Evolutionary conservation across 768 basidiomycete genomes (phyloP).

Genomic region (Suillus subluteus): DNA sequence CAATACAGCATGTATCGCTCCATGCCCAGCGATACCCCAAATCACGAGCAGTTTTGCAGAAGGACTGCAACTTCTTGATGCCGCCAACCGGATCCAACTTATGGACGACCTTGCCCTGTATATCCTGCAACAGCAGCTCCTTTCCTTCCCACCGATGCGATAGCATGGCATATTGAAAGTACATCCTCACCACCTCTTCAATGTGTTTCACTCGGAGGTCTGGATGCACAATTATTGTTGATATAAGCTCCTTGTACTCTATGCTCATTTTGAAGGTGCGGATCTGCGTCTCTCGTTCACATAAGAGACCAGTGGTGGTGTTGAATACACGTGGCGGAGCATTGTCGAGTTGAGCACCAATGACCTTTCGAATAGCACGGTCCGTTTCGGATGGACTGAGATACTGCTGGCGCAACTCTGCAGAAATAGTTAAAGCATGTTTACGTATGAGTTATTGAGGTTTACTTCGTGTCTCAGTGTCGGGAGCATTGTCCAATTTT

Average conservation of each 20-base stretch:
- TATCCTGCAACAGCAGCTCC: too few relatives aligned
- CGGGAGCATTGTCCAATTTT: not conserved
- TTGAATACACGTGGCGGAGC: not conserved
- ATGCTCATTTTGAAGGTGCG: not conserved
- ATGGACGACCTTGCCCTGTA: not conserved
- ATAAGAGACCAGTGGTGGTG: not conserved
- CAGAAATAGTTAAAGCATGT: not conserved
- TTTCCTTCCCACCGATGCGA: not conserved
- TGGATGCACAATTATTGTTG: not conserved
- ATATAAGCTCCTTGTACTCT: not conserved
- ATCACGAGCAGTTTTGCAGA: too few relatives aligned
- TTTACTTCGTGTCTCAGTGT: not conserved
- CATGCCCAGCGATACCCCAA: too few relatives aligned
- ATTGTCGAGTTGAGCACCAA: not conserved
- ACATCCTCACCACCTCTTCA: not conserved
- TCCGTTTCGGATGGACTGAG: not conserved
- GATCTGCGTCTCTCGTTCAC: not conserved
- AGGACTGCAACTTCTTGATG: too few relatives aligned
- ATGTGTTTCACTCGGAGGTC: not conserved
- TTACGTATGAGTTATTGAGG: rapidly evolving
- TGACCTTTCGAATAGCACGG: not conserved
- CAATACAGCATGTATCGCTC: too few relatives aligned
- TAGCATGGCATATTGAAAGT: not conserved
- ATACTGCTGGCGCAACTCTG: not conserved
- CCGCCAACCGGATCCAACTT: too few relatives aligned